Evolutionary conservation across 2,329 filamentous ascomycete species (phyloP).

Genomic region (Parastagonospora nodorum): DNA sequence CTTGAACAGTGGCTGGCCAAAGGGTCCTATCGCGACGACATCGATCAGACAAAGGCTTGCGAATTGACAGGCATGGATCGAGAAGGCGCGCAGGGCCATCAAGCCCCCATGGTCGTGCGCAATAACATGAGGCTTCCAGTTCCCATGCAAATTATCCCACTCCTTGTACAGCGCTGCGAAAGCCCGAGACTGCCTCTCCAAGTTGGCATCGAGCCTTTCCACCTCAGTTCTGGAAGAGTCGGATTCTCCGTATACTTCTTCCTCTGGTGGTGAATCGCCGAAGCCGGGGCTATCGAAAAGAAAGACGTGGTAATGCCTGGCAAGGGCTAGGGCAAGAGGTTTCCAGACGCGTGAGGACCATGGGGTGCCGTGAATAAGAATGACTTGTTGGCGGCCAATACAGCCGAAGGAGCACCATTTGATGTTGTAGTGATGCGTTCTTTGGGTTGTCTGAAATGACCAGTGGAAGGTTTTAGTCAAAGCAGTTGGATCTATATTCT

Average conservation of each 20-base stretch:
- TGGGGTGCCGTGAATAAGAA: constrained; percentile 30
- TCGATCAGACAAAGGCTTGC: constrained; percentile 24
- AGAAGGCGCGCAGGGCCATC: constrained; percentile 24
- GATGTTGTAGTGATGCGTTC: constrained; percentile 16
- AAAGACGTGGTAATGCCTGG: constrained; percentile 19
- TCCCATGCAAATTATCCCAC: constrained; percentile 14
- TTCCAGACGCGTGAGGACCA: constrained; percentile 27
- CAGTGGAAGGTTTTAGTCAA: constrained; percentile 15
- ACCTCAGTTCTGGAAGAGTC: constrained; percentile 6
- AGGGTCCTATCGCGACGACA: constrained; percentile 27
- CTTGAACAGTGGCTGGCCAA: constrained; percentile 24
- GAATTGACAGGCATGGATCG: constrained; percentile 20
- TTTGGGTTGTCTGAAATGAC: not conserved
- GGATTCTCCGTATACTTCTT: not conserved
- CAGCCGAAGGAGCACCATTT: constrained; percentile 20
- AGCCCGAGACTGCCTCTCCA: constrained; percentile 21
- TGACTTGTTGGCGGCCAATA: constrained; percentile 11
- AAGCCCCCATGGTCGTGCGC: constrained; percentile 27
- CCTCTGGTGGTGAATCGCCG: constrained; percentile 19
- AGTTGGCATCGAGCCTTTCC: constrained; percentile 14
- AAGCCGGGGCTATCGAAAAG: constrained; percentile 29
- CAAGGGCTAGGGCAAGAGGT: constrained; percentile 19
- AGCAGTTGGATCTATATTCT: not conserved
- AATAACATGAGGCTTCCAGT: constrained; percentile 18
- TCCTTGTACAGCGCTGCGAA: constrained; percentile 20